Evolutionary conservation across 2,329 filamentous ascomycete species (phyloP).

Genomic region (Waltergamsia citrina): DNA sequence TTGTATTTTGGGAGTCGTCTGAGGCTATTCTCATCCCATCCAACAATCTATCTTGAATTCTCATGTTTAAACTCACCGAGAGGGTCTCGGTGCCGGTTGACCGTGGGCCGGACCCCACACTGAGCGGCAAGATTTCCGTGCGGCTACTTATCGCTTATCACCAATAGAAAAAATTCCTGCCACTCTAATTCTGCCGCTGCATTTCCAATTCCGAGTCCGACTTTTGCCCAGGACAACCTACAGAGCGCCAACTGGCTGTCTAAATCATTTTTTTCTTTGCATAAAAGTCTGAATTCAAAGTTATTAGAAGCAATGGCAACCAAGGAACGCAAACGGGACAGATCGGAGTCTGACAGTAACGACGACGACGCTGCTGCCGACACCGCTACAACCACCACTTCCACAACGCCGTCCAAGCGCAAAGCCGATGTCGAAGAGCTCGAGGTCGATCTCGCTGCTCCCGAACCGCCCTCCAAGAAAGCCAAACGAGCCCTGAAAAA

Average conservation of each 20-base stretch:
- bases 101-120: slow-evolving; percentile 2
- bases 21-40: no score
- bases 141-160: slow-evolving; percentile 6
- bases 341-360: not conserved
- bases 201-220: no score
- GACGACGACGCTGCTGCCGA: not conserved
- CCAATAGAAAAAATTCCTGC: slow-evolving; percentile 2
- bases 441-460: slow-evolving; percentile 81
- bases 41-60: no score
- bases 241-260: no score
- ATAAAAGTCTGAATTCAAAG: no score
- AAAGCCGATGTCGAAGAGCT: slow-evolving; percentile 65
- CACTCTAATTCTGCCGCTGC: no score
- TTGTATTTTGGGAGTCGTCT: no score
- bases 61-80: no score
- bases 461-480: slow-evolving; percentile 92
- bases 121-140: not conserved
- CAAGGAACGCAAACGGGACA: slow-evolving; percentile 1
- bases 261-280: no score
- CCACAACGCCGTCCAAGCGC: slow-evolving; percentile 41
- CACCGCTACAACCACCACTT: slow-evolving; percentile 6
- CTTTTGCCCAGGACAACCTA: no score
- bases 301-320: no score
- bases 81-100: no score
- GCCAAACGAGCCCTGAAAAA: slow-evolving; percentile 86